Conservation (phyloP, 257 asterid species). For the Ilex asprella region DNA sequence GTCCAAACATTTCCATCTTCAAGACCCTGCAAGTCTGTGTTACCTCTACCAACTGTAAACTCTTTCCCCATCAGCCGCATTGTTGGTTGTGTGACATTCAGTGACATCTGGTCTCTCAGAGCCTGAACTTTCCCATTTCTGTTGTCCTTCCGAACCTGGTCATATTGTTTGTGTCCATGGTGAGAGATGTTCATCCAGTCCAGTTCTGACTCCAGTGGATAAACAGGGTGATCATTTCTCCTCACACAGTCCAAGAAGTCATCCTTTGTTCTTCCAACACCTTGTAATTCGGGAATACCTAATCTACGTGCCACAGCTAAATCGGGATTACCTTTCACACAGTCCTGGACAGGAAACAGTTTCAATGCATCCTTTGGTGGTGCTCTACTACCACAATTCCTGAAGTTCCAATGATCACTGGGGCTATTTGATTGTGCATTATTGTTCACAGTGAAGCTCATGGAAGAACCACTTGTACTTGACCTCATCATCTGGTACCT, state of each 20-base stretch:
- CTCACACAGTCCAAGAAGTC: constrained; percentile 15
- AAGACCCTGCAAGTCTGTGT: constrained; percentile 24
- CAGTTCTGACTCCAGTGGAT: constrained; percentile 17
- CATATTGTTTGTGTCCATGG: constrained; percentile 19
- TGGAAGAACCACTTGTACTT: constrained; percentile 20
- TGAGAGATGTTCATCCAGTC: constrained; percentile 10
- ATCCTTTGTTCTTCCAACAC: constrained; percentile 15
- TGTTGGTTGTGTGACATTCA: constrained; percentile 35
- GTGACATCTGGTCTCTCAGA: constrained; percentile 14
- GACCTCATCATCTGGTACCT: constrained; percentile 30
- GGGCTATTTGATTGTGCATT: constrained; percentile 11
- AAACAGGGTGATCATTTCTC: constrained; percentile 17
- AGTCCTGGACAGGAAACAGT: constrained; percentile 24
- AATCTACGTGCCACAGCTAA: constrained; percentile 31
- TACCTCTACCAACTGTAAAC: constrained; percentile 33
- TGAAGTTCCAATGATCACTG: constrained; percentile 18
- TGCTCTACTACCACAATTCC: constrained; percentile 23
- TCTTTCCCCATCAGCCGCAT: constrained; percentile 83
- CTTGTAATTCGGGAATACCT: constrained; percentile 26
- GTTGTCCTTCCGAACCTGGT: constrained; percentile 23
- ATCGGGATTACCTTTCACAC: constrained; percentile 22
- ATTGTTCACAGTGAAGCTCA: constrained; percentile 21
- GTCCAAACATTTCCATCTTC: constrained; percentile 38
- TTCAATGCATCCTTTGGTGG: constrained; percentile 28
- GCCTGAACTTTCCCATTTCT: constrained; percentile 26